Evolutionary conservation across 495 filamentous ascomycete genomes (phyloP).

Genomic region (Bacidia gigantensis): DNA sequence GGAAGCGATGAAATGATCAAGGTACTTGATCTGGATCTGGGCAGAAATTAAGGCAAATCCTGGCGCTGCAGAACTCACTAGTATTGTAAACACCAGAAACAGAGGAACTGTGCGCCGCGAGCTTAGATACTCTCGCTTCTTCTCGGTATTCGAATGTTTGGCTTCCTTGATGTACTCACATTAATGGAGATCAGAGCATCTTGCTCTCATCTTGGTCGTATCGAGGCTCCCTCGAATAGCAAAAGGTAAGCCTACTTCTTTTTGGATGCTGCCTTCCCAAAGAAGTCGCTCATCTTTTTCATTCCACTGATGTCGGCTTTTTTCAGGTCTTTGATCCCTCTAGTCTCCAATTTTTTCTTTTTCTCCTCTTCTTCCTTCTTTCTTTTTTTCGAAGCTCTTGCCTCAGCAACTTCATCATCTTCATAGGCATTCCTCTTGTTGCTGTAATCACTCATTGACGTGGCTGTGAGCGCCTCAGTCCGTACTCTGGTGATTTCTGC

Average conservation of each 20-base stretch:
- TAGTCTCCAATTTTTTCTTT: constrained; percentile 57
- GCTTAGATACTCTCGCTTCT: too few species aligned
- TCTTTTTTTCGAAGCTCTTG: constrained; percentile 44
- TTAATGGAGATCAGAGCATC: not conserved
- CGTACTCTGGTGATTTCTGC: constrained; percentile 47
- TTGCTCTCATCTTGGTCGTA: not conserved
- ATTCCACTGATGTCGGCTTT: constrained; percentile 86
- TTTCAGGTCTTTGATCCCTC: constrained; percentile 60
- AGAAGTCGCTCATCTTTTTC: constrained; percentile 95
- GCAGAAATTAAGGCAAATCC: constrained; percentile 23
- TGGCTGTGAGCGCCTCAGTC: constrained; percentile 50
- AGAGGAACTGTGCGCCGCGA: too few species aligned
- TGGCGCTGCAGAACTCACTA: too few species aligned
- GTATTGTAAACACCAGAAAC: too few species aligned
- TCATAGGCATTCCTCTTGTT: constrained; percentile 58
- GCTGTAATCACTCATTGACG: constrained; percentile 56
- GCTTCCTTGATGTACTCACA: not conserved
- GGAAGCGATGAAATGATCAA: constrained; percentile 29
- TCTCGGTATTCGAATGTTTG: not conserved
- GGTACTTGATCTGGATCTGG: constrained; percentile 51
- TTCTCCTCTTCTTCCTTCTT: constrained; percentile 65
- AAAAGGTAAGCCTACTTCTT: too few species aligned
- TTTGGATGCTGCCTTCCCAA: constrained; percentile 44
- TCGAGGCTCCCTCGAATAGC: too few species aligned
- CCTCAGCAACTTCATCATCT: constrained; percentile 44